Percentiles rank a stretch among this genome's conserved stretches.
phyloP scores from a whole-genome alignment of 768 basidiomycete species.

The Tremella yokohamensis region DNA sequence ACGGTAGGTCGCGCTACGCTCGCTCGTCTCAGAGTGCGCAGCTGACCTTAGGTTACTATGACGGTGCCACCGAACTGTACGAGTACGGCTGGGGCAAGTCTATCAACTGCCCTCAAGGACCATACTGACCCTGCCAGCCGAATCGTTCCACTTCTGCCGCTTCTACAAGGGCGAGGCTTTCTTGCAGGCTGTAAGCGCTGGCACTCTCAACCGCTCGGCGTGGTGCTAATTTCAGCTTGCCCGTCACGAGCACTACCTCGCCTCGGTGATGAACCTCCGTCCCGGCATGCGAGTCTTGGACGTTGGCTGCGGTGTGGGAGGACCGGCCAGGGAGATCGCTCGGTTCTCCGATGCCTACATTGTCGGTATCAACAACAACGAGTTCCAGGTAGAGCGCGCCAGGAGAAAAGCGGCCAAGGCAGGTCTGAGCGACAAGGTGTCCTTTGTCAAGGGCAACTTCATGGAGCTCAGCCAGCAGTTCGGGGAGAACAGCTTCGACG shows the following conservation, averaged over 20 bases:
- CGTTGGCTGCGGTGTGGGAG: constrained; percentile 96
- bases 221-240: constrained; percentile 56
- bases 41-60: constrained; percentile 69
- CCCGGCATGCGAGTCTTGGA: constrained; percentile 95
- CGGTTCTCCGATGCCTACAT: constrained; percentile 80
- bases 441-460: constrained; percentile 89
- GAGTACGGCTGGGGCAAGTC: constrained; percentile 64
- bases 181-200: constrained; percentile 44
- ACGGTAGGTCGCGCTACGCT: constrained; percentile 59
- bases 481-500: constrained; percentile 89
- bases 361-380: constrained; percentile 91
- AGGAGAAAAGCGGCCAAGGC: constrained; percentile 72
- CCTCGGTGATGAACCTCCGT: constrained; percentile 73
- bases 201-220: not conserved
- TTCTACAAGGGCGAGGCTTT: constrained; percentile 77
- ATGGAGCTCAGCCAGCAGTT: constrained; percentile 91
- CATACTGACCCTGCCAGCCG: constrained; percentile 58
- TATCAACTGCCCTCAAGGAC: not conserved
- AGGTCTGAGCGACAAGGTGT: constrained; percentile 70
- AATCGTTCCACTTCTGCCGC: constrained; percentile 93
- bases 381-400: constrained; percentile 87
- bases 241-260: constrained; percentile 96
- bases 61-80: constrained; percentile 91
- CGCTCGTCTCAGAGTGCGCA: constrained; percentile 36
- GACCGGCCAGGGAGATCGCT: constrained; percentile 92